Conservation (phyloP, 2,329 filamentous ascomycete species). For the Ampelomyces quisqualis region DNA sequence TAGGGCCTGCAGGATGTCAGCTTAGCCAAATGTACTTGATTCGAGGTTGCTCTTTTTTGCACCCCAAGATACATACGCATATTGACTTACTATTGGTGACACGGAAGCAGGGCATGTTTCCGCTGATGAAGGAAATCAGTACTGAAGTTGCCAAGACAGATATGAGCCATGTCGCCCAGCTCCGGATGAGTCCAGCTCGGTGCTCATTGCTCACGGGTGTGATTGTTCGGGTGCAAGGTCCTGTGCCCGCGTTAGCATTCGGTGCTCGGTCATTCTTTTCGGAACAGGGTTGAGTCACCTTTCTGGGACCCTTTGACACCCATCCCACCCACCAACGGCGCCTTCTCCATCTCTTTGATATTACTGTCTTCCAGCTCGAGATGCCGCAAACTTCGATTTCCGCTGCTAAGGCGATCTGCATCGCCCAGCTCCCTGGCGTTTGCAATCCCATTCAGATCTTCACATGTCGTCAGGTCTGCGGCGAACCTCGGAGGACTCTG, state of each 20-base stretch:
- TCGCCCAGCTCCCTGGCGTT: slow-evolving; percentile 34
- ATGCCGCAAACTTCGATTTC: slow-evolving; percentile 12
- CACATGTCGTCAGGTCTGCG: slow-evolving; percentile 35
- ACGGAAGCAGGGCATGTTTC: slow-evolving; percentile 10
- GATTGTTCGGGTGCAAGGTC: slow-evolving; percentile 35
- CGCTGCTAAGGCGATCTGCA: slow-evolving; percentile 20
- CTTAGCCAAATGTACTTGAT: neutral
- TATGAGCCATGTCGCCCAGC: slow-evolving; percentile 26
- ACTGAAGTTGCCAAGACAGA: slow-evolving; percentile 31
- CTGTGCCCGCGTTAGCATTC: slow-evolving; percentile 16
- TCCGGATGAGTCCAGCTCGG: slow-evolving; percentile 16
- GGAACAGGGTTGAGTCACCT: slow-evolving; percentile 16
- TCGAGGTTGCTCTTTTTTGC: neutral
- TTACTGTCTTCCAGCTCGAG: slow-evolving; percentile 17
- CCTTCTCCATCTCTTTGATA: slow-evolving; percentile 22
- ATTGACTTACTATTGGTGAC: slow-evolving; percentile 12
- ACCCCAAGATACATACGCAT: neutral
- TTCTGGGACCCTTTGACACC: slow-evolving; percentile 28
- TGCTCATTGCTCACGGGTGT: slow-evolving; percentile 18
- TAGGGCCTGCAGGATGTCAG: slow-evolving; percentile 7
- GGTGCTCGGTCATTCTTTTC: neutral
- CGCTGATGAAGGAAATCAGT: slow-evolving; percentile 21
- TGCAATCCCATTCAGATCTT: slow-evolving; percentile 34
- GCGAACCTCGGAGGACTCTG: slow-evolving; percentile 34
- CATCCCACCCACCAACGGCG: slow-evolving; percentile 15